Base-by-base conservation (phyloP, 805 yeast species). In the Dipodascopsis uninucleata region DNA sequence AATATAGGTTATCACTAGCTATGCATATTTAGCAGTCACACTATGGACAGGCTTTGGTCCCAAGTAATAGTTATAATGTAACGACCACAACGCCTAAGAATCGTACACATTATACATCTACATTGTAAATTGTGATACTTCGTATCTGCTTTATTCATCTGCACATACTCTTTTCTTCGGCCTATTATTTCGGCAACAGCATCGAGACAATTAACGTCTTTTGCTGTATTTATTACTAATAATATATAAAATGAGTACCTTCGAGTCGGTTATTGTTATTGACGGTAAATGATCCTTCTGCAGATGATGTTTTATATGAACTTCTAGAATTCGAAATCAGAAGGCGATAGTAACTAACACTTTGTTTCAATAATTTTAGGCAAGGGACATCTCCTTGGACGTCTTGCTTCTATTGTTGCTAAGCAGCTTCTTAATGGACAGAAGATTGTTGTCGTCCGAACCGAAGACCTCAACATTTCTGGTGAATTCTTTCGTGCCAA, bases 401-500 rank as follows among this genome's bases (percentile, higher is more conserved):
- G 99, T 81, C 85, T 93, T 72, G 98, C 98, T 64, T 87, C 97
- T 65, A 84, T 81, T 69, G 88, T 93, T 70, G 96, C 99, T 75
- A 93, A 93, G 84, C 96, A 93, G 81, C 75, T 93, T 66, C 83
- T 93, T 72, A 83, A 85, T 77, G 99, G 99, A 66, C 97, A 93
- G 81, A 86, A 88, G 76, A 80, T 93, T 69, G 96, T 89, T 65
- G 81, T 93, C 65, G 98, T 93, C 69, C 87, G 99, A 81, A 79
- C 88, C 71, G 99, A 70, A 79, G 85, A 90, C 31, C 81, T 93
- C 73, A 93, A 93, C 93, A 87, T 93, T 73, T 87, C 97, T 68
- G 98, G 98, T 74, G 97, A 93, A 79, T 89, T 93, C 75, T 93
- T 93, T 96, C 89, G 98, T 81, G 87, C 90, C 84, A 93, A 93